These are phyloP conservation scores for Macaranga tanarius DNA, from an alignment of 441 rosid species.

Conservation along the genomic window DNA sequence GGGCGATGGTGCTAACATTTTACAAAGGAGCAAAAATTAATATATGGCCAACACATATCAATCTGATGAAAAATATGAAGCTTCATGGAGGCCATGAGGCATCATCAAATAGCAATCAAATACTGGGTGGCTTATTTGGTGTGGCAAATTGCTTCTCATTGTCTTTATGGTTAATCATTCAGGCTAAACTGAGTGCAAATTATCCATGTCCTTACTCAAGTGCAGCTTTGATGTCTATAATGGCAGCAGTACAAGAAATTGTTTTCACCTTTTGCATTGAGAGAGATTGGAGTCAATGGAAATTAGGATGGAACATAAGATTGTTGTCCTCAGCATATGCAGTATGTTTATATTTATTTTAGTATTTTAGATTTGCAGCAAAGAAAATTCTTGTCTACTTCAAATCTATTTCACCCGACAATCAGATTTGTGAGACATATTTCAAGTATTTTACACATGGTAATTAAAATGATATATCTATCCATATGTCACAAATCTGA, in stretches of 20 bases:
- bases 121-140: constrained; percentile 13
- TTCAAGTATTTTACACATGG: too few species aligned
- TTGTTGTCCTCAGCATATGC: neutral
- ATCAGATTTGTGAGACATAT: too few species aligned
- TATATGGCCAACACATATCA: too few species aligned
- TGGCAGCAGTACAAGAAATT: constrained; percentile 25
- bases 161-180: constrained; percentile 34
- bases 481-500: too few species aligned
- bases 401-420: too few species aligned
- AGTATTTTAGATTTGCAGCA: too few species aligned
- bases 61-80: constrained; percentile 10
- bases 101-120: neutral
- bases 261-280: constrained; percentile 19
- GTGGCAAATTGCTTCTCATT: constrained; percentile 20
- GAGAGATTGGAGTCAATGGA: constrained; percentile 18
- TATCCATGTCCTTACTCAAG: constrained; percentile 28
- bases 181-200: constrained; percentile 21
- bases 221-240: constrained; percentile 16
- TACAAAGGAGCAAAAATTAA: constrained; percentile 31
- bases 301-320: constrained; percentile 21
- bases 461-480: too few species aligned
- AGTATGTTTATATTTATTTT: neutral
- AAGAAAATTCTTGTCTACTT: too few species aligned
- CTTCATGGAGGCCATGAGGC: constrained; percentile 4
- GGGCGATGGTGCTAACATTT: constrained; percentile 40